Base-by-base conservation (phyloP, 257 asterid genomes). In the Fraxinus cuspidata region DNA sequence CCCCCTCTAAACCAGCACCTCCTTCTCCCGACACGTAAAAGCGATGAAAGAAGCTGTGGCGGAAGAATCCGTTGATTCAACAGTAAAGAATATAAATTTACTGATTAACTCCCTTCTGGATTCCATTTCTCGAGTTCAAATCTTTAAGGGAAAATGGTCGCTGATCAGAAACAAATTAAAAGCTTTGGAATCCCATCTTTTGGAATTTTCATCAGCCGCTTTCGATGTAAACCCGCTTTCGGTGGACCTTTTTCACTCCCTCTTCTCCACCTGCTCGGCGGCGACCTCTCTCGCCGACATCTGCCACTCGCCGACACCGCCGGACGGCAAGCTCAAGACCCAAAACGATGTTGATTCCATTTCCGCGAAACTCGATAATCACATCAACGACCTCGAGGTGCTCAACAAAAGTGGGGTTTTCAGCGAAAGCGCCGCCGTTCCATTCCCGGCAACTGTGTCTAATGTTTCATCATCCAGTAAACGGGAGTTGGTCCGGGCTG, bases 111-210 rank as follows among this genome's bases (percentile, higher is more conserved):
- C 96, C 31, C 91, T 94, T 9, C 12, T 84, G 0, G 77, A 82
- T 13, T 90, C 99, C 58, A 71, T 85, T 56, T 76, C 86, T n/a
- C 77, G 76, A 6, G 89, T 89, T 42, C 94, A 89, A 75, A 88
- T 89, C 81, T 80, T 92, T 73, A 94, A 84, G 83, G 87, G 88
- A 18, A 94, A 94, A 87, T 94, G 99, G 99, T 85, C 96, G 2
- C 67, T 82, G 74, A 67, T 92, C 13, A 63, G 79, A 5, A 44
- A 87, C 8, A 94, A 94, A 79, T 90, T 94, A 85, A 78, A 82
- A 56, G 68, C 89, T 25, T 88, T 94, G 0, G 83, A 87, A 23
- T 31, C 80, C 49, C 89, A 85, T 51, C 89, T 94, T 76, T 79
- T 87, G 51, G 87, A 83, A 78, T 85, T 87, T 35, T 83, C 86